These are phyloP conservation scores for Metschnikowia borealis DNA, from an alignment of 805 yeast species.

Conservation along the genomic window DNA sequence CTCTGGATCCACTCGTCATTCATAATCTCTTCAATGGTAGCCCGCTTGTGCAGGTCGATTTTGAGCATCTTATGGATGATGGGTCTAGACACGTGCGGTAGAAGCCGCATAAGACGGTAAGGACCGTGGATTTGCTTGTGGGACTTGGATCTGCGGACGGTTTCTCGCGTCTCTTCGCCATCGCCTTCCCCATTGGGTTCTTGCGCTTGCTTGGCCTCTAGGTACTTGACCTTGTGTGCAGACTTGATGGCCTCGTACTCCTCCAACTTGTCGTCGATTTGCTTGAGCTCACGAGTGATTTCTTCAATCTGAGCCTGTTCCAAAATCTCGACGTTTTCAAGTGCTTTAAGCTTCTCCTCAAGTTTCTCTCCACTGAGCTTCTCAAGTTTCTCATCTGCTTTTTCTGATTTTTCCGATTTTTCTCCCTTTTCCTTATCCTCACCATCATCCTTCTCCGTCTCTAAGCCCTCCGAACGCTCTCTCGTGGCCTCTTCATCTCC, in stretches of 20 bases:
- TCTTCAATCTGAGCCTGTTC: conserved; percentile 31
- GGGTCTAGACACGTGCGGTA: conserved; percentile 83
- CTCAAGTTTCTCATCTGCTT: conserved; percentile 3
- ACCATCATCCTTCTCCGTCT: conserved; percentile 6
- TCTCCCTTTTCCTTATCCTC: not conserved
- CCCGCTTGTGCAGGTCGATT: conserved; percentile 58
- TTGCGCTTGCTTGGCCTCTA: conserved; percentile 15
- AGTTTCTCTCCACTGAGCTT: conserved; percentile 11
- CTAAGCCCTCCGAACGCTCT: conserved; percentile 5
- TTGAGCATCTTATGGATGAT: conserved; percentile 62
- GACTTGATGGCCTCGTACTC: conserved; percentile 33
- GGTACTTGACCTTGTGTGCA: conserved; percentile 32
- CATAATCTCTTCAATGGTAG: conserved; percentile 61
- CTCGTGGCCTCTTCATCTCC: conserved; percentile 6
- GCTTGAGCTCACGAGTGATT: conserved; percentile 31
- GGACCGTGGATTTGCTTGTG: conserved; percentile 72
- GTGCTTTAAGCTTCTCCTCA: conserved; percentile 19
- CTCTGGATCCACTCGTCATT: conserved; percentile 68
- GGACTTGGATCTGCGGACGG: conserved; percentile 29
- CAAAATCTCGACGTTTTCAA: conserved; percentile 25
- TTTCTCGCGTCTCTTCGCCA: conserved; percentile 5
- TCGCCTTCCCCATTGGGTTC: conserved; percentile 10
- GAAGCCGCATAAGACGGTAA: conserved; percentile 70
- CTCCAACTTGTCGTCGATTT: conserved; percentile 35
- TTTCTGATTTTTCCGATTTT: not conserved